Percentiles rank a stretch among this genome's conserved stretches.
phyloP scores from a whole-genome alignment of 2,329 filamentous ascomycete species.

The Cordyceps tenuipes region DNA sequence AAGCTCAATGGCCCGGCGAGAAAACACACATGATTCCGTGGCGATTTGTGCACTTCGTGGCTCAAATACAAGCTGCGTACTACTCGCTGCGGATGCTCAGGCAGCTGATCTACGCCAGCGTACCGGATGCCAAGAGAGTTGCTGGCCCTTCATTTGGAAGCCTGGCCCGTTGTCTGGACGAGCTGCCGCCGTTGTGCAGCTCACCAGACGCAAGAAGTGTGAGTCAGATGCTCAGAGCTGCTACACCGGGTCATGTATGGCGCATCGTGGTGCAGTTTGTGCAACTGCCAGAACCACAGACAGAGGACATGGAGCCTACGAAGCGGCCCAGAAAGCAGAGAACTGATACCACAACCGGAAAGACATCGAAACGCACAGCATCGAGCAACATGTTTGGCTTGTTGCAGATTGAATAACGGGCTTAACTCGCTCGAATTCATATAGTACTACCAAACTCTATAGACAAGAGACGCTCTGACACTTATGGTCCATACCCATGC shows the following conservation, averaged over 20 bases:
- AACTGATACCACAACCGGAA: not conserved
- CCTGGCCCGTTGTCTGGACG: slow-evolving; percentile 14
- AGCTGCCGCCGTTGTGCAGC: slow-evolving; percentile 19
- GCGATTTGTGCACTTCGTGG: slow-evolving; percentile 52
- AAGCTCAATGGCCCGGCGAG: slow-evolving; percentile 3
- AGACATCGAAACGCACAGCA: not conserved
- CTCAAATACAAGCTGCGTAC: slow-evolving; percentile 51
- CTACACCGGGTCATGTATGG: not conserved
- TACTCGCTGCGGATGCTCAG: slow-evolving; percentile 29
- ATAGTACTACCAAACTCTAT: not conserved
- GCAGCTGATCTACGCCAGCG: slow-evolving; percentile 22
- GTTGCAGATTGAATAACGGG: not conserved
- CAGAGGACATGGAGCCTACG: not conserved
- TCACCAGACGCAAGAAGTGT: slow-evolving; percentile 19
- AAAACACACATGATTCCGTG: slow-evolving; percentile 29
- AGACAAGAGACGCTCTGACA: not conserved
- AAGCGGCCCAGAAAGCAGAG: not conserved
- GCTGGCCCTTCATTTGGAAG: slow-evolving; percentile 10
- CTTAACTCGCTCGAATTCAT: not conserved
- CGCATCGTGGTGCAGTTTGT: slow-evolving; percentile 13
- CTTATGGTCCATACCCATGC: not conserved
- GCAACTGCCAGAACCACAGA: slow-evolving; percentile 6
- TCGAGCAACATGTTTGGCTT: slow-evolving; percentile 4
- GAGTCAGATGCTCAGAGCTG: not conserved
- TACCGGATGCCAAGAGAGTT: not conserved